Evolutionary conservation across 305 asterid species (phyloP), one percentile per base, ranked within the genome.

Genomic region (Fraxinus latifolia): DNA sequence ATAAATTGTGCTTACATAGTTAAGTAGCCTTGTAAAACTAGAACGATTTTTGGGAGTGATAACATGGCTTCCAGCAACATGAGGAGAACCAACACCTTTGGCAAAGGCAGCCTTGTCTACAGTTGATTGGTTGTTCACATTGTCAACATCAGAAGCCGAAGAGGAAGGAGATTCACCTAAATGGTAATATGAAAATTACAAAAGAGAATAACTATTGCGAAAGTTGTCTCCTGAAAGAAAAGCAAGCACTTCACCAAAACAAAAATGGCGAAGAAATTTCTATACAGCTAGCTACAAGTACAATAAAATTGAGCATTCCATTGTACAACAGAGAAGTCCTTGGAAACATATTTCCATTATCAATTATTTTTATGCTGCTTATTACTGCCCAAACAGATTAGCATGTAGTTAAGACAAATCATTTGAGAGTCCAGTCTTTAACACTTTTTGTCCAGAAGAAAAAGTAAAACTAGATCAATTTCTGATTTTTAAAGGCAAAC

Each of bases 131-230:
- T 94, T 92, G 92, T 91, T 96, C 90, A 96, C 86, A 87, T 95
- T 95, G 89, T 96, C 99, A 73, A 95, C 86, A 88, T 96, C 99
- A 82, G 99, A 96, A 83, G 97, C 97, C 82, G 99, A 96, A 73
- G 99, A 96, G 80, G 97, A 93, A 84, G 99, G 99, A 85, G 99
- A 96, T 84, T 96, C 98, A 81, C 98, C 99, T 96, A 87, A 83
- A 87, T 50, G 81, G 70, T 75, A 53, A 74, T 27, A 82, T 68
- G 19, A 82, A 83, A 82, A 74, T 53, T 67, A 82, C 75, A 53
- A n/a, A 53, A 53, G 25, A 53, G 25, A 53, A 17, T 50, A 75
- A 79, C 72, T 79, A 83, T 78, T 68, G 75, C 70, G 73, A 67
- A 79, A 76, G 67, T 17, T 77, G 67, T 25, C 14, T 55, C 77